Base-by-base conservation (phyloP, 2,329 filamentous ascomycete genomes). In the Aspergillus quadrilineatus region DNA sequence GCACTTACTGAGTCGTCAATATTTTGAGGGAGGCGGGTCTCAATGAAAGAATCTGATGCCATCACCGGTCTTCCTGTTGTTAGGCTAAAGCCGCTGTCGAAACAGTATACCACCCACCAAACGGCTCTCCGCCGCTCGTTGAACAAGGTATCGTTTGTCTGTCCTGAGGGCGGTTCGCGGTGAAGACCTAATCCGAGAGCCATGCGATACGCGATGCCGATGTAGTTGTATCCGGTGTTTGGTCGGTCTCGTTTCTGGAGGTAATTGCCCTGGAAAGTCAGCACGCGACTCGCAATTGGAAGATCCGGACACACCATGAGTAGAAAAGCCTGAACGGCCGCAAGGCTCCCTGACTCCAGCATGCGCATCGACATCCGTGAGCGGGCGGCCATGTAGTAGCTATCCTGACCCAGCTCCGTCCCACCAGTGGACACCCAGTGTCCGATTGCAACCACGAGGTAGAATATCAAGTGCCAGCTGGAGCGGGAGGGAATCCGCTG, bases 211-310 rank as follows among this genome's bases (percentile, higher is more conserved):
- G 80, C 80, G 15, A 82, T 71, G 0, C 80, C 80, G n/a, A 80
- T 72, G 50, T 79, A 79, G 59, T 80, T 81, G 59, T 79, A 81
- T 1, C 79, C 78, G 0, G 78, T 79, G 57, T 82, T 82, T 3
- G 79, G 79, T 37, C 77, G 75, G 61, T 82, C 76, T 30, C 77
- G 69, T 61, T 81, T 82, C 60, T 81, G 80, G 4, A 80, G 69
- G 61, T 82, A 82, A 47, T 81, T 81, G 0, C 74, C 75, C 50
- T 63, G 43, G 12, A 29, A n/a, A 29, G n/a, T 22, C 22, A 22
- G 22, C 22, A 22, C 22, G 22, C 22, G 3, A 22, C 22, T 4
- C 3, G 22, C 22, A 22, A 22, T 22, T 22, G 22, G 22, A 22
- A 22, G 22, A 22, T 22, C 22, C 22, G 22, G 22, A 34, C 34